A percentile compares a stretch with the other conserved stretches of the same genome.
phyloP scores from a whole-genome alignment of 78 protist genomes.

The Diacronema lutheri region DNA sequence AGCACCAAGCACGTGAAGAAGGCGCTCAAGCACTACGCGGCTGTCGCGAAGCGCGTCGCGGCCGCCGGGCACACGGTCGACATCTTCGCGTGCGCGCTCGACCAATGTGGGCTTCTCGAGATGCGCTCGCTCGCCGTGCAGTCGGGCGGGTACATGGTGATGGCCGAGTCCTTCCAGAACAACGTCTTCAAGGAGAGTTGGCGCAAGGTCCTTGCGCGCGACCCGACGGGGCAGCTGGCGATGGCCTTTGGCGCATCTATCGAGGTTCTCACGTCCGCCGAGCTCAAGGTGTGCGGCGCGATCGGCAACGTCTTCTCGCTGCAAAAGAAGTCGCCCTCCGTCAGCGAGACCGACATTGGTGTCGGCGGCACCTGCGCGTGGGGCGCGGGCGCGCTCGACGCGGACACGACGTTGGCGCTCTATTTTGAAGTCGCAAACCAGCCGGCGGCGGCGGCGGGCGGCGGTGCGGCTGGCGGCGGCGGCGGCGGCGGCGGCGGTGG shows the following conservation, averaged over 20 bases:
- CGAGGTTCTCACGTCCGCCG: conserved; percentile 47
- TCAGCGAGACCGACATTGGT: conserved; percentile 81
- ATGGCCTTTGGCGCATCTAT: conserved; percentile 75
- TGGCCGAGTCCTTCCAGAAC: conserved; percentile 81
- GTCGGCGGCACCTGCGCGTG: conserved; percentile 89
- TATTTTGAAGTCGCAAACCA: conserved; percentile 76
- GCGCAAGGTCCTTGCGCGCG: conserved; percentile 37
- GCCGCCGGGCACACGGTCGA: conserved; percentile 77
- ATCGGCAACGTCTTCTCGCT: conserved; percentile 71
- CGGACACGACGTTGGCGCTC: conserved; percentile 70
- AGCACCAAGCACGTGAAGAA: conserved; percentile 43
- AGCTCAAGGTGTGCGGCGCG: conserved; percentile 73
- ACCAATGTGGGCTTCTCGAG: conserved; percentile 89
- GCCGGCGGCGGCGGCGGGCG: neutral
- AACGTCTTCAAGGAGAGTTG: conserved; percentile 78
- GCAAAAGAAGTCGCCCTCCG: conserved; percentile 33
- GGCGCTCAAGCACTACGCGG: conserved; percentile 48
- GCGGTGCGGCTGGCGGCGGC: neutral
- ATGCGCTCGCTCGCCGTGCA: conserved; percentile 61
- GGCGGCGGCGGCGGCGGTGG: neutral
- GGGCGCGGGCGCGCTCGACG: conserved; percentile 63
- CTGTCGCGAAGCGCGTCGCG: conserved; percentile 62
- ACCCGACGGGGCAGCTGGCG: conserved; percentile 21
- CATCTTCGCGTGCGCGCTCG: conserved; percentile 77
- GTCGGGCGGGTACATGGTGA: conserved; percentile 74